A percentile compares a stretch with the other conserved stretches of the same genome.
Evolutionary conservation across 805 yeast species (phyloP).

Genomic region (Metschnikowia gelsemii): DNA sequence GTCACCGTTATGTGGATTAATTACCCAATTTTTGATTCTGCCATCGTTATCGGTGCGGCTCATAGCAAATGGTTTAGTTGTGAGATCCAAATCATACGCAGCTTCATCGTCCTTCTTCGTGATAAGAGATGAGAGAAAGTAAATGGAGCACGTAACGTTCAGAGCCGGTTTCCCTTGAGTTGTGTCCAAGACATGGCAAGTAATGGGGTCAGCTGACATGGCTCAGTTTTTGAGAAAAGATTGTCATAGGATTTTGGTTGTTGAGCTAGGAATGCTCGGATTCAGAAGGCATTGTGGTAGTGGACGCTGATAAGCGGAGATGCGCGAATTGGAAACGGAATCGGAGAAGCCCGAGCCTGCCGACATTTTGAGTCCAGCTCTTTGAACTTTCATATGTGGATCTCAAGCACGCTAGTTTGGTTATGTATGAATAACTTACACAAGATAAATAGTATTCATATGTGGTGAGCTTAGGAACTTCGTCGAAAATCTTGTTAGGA

Average conservation of each 20-base stretch:
- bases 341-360: conserved; percentile 2
- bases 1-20: conserved; percentile 35
- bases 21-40: conserved; percentile 66
- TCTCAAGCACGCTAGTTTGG: too few species aligned
- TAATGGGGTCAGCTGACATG: conserved; percentile 55
- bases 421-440: too few species aligned
- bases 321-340: not conserved
- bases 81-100: conserved; percentile 26
- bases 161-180: conserved; percentile 79
- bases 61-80: conserved; percentile 53
- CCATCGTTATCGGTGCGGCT: conserved; percentile 81
- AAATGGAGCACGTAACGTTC: conserved; percentile 67
- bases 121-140: conserved; percentile 32
- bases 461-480: too few species aligned
- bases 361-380: too few species aligned
- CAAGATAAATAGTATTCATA: too few species aligned
- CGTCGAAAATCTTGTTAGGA: too few species aligned
- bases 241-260: not conserved
- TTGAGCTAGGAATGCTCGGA: too few species aligned
- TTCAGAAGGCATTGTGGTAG: not conserved
- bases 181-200: conserved; percentile 90
- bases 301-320: not conserved
- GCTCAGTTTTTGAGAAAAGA: not conserved
- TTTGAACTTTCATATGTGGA: too few species aligned
- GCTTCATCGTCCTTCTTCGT: conserved; percentile 25